Evolutionary conservation across 352 stramenopile genomes (phyloP).

Genomic region (Globisporangium nunn): DNA sequence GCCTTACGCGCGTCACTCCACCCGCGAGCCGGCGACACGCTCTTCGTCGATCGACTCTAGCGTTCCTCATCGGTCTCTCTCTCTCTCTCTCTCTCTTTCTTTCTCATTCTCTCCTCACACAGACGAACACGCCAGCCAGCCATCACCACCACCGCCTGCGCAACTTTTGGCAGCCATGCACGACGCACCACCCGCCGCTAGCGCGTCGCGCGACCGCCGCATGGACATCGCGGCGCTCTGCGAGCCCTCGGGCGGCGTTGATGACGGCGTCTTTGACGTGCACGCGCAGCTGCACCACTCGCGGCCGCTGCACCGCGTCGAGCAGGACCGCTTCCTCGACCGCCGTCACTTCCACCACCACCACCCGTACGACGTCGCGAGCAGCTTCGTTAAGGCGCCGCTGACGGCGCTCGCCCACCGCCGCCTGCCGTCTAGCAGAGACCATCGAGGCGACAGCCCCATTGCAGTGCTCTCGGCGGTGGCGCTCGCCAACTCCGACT

Average conservation of each 20-base stretch:
- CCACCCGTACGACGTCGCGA: not conserved
- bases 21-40: too few relatives aligned
- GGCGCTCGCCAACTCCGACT: not conserved
- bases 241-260: not conserved
- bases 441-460: not conserved
- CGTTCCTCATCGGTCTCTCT: too few relatives aligned
- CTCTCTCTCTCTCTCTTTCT: too few relatives aligned
- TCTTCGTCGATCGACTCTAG: too few relatives aligned
- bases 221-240: slow-evolving; percentile 13
- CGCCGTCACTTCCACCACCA: slow-evolving; percentile 8
- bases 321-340: slow-evolving; percentile 10
- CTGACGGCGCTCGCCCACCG: not conserved
- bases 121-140: too few relatives aligned
- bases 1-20: too few relatives aligned
- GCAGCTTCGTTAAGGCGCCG: not conserved
- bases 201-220: slow-evolving; percentile 7
- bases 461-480: slow-evolving; percentile 7
- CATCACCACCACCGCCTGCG: too few relatives aligned
- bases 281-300: slow-evolving; percentile 8
- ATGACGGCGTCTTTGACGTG: slow-evolving; percentile 2
- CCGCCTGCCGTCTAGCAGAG: not conserved
- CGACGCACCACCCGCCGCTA: not conserved
- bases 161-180: not conserved
- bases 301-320: slow-evolving; percentile 9
- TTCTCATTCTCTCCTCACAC: too few relatives aligned